Percentiles rank a stretch among this genome's conserved stretches.
These are phyloP conservation scores for Venturia asperata DNA, from an alignment of 2,329 filamentous ascomycete species.

Conservation along the genomic window DNA sequence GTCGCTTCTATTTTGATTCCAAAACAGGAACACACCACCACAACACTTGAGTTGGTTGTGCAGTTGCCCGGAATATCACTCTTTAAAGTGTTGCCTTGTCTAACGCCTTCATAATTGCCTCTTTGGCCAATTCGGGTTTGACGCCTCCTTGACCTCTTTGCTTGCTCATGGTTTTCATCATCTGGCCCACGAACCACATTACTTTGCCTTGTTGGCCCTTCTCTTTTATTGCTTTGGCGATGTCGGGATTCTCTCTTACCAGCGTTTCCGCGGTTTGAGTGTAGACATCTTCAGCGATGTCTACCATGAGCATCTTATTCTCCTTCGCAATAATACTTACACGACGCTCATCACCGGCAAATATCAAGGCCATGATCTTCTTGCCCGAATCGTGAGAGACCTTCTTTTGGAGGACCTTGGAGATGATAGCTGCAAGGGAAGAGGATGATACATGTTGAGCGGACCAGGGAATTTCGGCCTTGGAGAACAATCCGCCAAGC, in stretches of 20 bases:
- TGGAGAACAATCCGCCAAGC: constrained; percentile 42
- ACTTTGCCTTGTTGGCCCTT: constrained; percentile 58
- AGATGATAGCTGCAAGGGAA: constrained; percentile 40
- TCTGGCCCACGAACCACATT: constrained; percentile 61
- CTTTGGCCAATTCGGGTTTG: constrained; percentile 14
- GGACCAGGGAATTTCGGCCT: constrained; percentile 35
- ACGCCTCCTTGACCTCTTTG: constrained; percentile 11
- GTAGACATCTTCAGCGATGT: constrained; percentile 52
- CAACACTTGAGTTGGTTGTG: background rate
- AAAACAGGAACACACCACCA: background rate
- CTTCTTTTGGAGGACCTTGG: constrained; percentile 34
- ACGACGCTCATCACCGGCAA: constrained; percentile 43
- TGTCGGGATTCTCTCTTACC: constrained; percentile 48
- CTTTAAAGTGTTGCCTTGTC: background rate
- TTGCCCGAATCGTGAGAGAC: constrained; percentile 54
- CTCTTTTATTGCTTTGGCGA: constrained; percentile 52
- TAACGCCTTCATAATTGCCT: constrained; percentile 6
- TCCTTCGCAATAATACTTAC: constrained; percentile 50
- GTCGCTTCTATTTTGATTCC: background rate
- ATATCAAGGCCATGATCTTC: constrained; percentile 49
- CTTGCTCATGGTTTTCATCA: constrained; percentile 45
- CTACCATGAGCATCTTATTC: constrained; percentile 48
- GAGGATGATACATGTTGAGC: constrained; percentile 33
- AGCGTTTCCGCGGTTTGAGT: constrained; percentile 46
- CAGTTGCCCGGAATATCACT: background rate